These are phyloP conservation scores for Aspergillus bertholletiae DNA, from an alignment of 495 filamentous ascomycete species.

Conservation along the genomic window DNA sequence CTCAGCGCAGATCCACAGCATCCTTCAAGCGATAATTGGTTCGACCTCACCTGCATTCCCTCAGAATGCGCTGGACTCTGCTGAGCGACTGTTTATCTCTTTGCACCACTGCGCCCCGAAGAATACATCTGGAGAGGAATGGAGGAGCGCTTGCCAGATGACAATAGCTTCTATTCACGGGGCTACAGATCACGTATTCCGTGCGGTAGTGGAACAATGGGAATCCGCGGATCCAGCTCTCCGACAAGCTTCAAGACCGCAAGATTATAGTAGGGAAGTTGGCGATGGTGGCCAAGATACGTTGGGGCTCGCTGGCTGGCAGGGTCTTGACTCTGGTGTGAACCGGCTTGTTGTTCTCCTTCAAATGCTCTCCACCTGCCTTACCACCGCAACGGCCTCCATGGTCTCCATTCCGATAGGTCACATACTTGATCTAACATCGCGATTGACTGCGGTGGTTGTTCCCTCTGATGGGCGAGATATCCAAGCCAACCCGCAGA, in stretches of 20 bases:
- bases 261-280: constrained; percentile 36
- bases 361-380: constrained; percentile 48
- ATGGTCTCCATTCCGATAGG: constrained; percentile 62
- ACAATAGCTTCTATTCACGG: constrained; percentile 58
- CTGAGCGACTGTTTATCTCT: constrained; percentile 59
- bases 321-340: constrained; percentile 64
- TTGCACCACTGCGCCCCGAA: constrained; percentile 76
- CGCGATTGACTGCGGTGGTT: constrained; percentile 64
- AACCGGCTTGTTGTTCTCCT: constrained; percentile 64
- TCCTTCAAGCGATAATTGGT: constrained; percentile 48
- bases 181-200: constrained; percentile 71
- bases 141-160: constrained; percentile 59
- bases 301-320: constrained; percentile 63
- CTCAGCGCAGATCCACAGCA: constrained; percentile 57
- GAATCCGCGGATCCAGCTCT: constrained; percentile 48
- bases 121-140: constrained; percentile 67
- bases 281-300: constrained; percentile 32
- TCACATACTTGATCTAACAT: constrained; percentile 59
- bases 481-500: constrained; percentile 58
- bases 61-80: constrained; percentile 43
- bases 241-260: constrained; percentile 18
- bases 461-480: constrained; percentile 45
- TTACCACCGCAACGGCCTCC: constrained; percentile 56
- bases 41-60: constrained; percentile 35
- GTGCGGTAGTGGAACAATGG: constrained; percentile 75